Conservation (phyloP, 352 stramenopile species). For the Sclerospora graminicola region DNA sequence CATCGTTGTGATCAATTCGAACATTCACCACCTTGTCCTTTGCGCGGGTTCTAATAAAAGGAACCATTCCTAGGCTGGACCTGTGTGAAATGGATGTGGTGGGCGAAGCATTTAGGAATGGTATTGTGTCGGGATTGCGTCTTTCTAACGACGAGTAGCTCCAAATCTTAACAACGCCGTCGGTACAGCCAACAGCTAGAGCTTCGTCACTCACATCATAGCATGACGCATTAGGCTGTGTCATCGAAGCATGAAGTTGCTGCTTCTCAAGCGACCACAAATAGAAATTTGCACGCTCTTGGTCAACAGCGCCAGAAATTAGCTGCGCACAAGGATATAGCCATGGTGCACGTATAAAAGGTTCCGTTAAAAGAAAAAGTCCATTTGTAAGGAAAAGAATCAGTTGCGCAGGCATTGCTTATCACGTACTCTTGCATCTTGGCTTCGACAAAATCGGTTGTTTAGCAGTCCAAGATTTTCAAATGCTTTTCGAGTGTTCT, state of each 20-base stretch:
- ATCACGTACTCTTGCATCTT: constrained; percentile 49
- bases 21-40: constrained; percentile 75
- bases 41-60: constrained; percentile 72
- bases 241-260: constrained; percentile 50
- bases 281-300: constrained; percentile 75
- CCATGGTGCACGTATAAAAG: constrained; percentile 1
- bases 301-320: constrained; percentile 59
- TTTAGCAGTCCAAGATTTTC: constrained; percentile 56
- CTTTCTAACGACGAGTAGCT: constrained; percentile 58
- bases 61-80: constrained; percentile 68
- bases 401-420: background rate
- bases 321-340: constrained; percentile 27
- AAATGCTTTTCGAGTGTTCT: constrained; percentile 37
- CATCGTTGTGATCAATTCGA: constrained; percentile 72
- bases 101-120: constrained; percentile 40
- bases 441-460: constrained; percentile 48
- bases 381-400: background rate
- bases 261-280: constrained; percentile 77
- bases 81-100: constrained; percentile 71
- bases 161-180: constrained; percentile 78
- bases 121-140: constrained; percentile 31
- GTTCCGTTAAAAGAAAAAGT: background rate
- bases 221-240: constrained; percentile 53
- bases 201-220: constrained; percentile 78
- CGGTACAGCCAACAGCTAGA: constrained; percentile 58